These are phyloP conservation scores for Cucumis sativus DNA, from an alignment of 306 rosid species.

Conservation along the genomic window Cucumber_9930_V3 NC_026657.2:36501001-36501500, in stretches of 20 bases:
- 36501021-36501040: too few species aligned
- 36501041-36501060: too few species aligned
- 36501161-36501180: constrained; percentile 4
- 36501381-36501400: too few species aligned
- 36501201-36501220: not conserved
- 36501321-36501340: not conserved
- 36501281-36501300: constrained; percentile 99
- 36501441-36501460: not conserved
- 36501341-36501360: not conserved
- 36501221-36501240: constrained; percentile 46
- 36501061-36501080: too few species aligned
- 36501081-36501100: too few species aligned
- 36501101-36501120: too few species aligned
- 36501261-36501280: constrained; percentile 44
- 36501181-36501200: not conserved
- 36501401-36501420: not conserved
- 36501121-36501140: too few species aligned
- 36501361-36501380: too few species aligned
- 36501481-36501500: not conserved
- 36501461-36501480: not conserved
- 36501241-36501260: constrained; percentile 68
- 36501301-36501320: constrained; percentile 53
- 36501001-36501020: too few species aligned
- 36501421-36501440: not conserved
- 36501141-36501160: too few species aligned